phyloP scores from a whole-genome alignment of 176 grass and related monocot genomes.

The Urochloa ruziziensis region DNA sequence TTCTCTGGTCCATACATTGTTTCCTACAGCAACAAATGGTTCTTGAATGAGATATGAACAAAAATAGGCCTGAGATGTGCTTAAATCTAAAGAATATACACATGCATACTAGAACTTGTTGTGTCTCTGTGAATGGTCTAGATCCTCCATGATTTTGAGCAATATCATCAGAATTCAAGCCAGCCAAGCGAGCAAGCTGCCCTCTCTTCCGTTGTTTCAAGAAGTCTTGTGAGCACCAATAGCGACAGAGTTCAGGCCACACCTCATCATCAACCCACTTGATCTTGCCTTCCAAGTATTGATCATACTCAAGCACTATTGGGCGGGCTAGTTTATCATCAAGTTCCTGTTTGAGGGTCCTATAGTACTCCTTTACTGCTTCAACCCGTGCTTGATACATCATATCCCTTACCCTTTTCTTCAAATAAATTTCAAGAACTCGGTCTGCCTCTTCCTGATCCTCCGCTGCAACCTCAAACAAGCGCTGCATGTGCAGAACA shows the following conservation, averaged over 20 bases:
- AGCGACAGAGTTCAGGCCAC: background rate
- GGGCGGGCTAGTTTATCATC: background rate
- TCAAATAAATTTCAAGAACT: background rate
- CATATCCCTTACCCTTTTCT: background rate
- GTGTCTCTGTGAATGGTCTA: background rate
- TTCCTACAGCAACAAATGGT: background rate
- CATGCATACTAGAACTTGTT: background rate
- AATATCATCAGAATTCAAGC: background rate
- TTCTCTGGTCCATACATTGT: background rate
- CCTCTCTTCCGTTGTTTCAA: background rate
- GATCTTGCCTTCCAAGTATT: background rate
- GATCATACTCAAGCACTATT: background rate
- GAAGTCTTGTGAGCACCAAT: background rate
- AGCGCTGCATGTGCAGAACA: background rate
- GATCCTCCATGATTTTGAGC: slow-evolving; percentile 9
- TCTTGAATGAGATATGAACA: background rate
- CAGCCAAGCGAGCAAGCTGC: no score
- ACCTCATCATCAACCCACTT: background rate
- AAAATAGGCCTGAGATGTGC: background rate
- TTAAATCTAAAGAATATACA: background rate
- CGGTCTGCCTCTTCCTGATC: background rate
- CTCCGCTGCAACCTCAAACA: background rate
- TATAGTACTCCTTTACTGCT: background rate
- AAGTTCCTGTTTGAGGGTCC: background rate
- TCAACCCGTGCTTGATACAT: background rate